These are phyloP conservation scores for Komagataella pastoris DNA, from an alignment of 805 yeast species.

Conservation along the genomic window DNA sequence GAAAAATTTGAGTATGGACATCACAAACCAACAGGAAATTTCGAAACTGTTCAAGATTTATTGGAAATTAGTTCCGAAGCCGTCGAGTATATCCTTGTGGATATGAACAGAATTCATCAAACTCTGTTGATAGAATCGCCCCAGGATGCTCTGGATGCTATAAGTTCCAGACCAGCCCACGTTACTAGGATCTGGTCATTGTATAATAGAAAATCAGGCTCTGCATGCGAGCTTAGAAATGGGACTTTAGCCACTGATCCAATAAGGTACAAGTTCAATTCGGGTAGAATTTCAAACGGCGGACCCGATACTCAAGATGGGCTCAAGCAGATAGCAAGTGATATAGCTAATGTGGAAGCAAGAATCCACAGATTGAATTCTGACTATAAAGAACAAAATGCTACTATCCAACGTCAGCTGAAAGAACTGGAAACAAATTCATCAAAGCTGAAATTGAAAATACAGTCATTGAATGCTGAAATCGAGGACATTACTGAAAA, in stretches of 20 bases:
- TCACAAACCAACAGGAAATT: constrained; percentile 27
- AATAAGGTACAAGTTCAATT: constrained; percentile 11
- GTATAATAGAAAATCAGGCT: constrained; percentile 28
- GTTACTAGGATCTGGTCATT: constrained; percentile 28
- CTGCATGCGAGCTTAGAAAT: constrained; percentile 20
- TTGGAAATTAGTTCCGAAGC: constrained; percentile 41
- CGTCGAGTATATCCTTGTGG: constrained; percentile 51
- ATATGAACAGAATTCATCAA: constrained; percentile 44
- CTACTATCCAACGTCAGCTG: constrained; percentile 1
- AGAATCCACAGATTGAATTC: constrained; percentile 9
- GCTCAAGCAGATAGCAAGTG: constrained; percentile 1
- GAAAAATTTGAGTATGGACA: constrained; percentile 42
- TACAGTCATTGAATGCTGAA: constrained; percentile 9
- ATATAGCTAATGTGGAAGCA: constrained; percentile 4
- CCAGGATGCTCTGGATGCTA: constrained; percentile 31
- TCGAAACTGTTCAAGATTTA: constrained; percentile 44
- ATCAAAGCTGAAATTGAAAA: constrained; percentile 5
- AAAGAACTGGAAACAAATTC: constrained; percentile 4
- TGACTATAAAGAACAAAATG: constrained; percentile 3
- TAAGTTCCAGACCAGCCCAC: constrained; percentile 22
- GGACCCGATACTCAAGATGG: background rate
- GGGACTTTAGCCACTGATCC: constrained; percentile 38
- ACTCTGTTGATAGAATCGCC: constrained; percentile 38
- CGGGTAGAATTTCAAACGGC: background rate
- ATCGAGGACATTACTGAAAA: constrained; percentile 21